Percentiles rank a stretch among this genome's conserved stretches.
Conservation (phyloP, 805 yeast genomes). For the Kluyveromyces aestuarii region DNA sequence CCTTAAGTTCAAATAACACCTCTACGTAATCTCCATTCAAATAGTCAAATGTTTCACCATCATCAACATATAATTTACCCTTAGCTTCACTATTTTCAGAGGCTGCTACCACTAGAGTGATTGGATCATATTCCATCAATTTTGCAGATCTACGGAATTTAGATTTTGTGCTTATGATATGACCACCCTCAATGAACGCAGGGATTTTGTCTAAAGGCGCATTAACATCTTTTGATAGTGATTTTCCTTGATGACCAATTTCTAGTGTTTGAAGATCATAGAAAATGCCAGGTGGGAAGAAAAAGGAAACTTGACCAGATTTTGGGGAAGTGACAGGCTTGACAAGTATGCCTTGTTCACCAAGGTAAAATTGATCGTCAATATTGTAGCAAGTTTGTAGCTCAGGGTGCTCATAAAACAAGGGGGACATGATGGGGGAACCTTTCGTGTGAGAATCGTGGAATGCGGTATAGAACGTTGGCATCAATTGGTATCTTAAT, state of each 20-base stretch:
- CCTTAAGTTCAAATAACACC: conserved; percentile 31
- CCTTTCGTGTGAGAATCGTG: conserved; percentile 53
- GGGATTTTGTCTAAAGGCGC: conserved; percentile 60
- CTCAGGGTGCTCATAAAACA: conserved; percentile 48
- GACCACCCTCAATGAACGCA: conserved; percentile 68
- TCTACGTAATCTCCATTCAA: conserved; percentile 40
- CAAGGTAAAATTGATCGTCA: conserved; percentile 80
- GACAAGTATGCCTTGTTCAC: conserved; percentile 59
- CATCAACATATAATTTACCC: conserved; percentile 69
- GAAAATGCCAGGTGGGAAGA: conserved; percentile 42
- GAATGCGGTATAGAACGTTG: conserved; percentile 74
- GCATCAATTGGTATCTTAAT: conserved; percentile 68
- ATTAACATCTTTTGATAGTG: conserved; percentile 23
- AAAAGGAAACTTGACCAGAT: conserved; percentile 28
- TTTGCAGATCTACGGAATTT: conserved; percentile 73
- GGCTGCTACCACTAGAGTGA: conserved; percentile 59
- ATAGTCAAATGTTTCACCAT: conserved; percentile 65
- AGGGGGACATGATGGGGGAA: conserved; percentile 60
- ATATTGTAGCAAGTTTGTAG: conserved; percentile 38
- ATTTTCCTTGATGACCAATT: conserved; percentile 9
- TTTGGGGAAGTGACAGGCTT: conserved; percentile 68
- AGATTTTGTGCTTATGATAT: conserved; percentile 55
- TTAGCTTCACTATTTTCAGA: conserved; percentile 40
- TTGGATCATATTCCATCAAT: conserved; percentile 73
- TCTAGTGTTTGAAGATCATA: conserved; percentile 42